These are phyloP conservation scores for Penicillium samsonianum DNA, from an alignment of 495 filamentous ascomycete genomes.

Conservation along the genomic window DNA sequence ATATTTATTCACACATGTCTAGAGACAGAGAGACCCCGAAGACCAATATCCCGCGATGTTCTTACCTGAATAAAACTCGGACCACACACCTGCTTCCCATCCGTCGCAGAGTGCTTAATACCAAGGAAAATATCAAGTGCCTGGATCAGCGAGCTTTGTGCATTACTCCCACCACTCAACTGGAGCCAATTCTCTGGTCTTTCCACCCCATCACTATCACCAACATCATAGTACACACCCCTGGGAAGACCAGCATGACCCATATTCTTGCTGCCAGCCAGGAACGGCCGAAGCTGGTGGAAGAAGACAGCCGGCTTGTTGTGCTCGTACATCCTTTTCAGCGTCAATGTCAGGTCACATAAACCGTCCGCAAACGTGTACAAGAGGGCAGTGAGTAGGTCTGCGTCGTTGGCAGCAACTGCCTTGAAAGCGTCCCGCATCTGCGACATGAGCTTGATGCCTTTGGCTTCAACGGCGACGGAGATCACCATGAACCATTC, in stretches of 20 bases:
- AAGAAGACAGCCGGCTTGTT: conserved; percentile 89
- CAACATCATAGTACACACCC: conserved; percentile 85
- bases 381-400: conserved; percentile 69
- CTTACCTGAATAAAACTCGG: conserved; percentile 38
- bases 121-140: conserved; percentile 89
- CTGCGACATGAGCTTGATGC: conserved; percentile 75
- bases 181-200: conserved; percentile 58
- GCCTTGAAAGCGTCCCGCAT: conserved; percentile 85
- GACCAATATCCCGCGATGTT: neutral
- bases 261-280: conserved; percentile 97
- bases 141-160: conserved; percentile 90
- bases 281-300: conserved; percentile 83
- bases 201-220: conserved; percentile 56
- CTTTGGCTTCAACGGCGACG: conserved; percentile 91
- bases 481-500: conserved; percentile 98
- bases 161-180: conserved; percentile 88
- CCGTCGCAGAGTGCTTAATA: conserved; percentile 85
- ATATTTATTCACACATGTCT: neutral
- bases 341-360: conserved; percentile 70
- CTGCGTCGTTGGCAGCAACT: conserved; percentile 60
- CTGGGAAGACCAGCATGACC: conserved; percentile 81
- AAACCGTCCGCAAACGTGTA: conserved; percentile 74
- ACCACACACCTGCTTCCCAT: conserved; percentile 55
- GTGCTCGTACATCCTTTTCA: conserved; percentile 85
- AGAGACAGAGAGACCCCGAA: neutral